phyloP scores from a whole-genome alignment of 805 yeast species.

The Saturnispora diversa region DNA sequence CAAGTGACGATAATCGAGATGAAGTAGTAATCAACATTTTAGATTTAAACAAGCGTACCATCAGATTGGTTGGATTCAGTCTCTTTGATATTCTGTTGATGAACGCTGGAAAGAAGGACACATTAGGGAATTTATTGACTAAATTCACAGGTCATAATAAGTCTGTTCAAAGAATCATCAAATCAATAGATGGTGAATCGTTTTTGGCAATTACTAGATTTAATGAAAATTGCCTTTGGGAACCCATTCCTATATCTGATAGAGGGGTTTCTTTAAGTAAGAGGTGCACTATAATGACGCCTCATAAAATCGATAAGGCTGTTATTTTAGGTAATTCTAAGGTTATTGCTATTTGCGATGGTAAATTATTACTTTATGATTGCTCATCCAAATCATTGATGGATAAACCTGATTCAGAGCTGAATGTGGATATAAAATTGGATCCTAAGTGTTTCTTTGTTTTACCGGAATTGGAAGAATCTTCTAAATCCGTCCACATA shows the following conservation, averaged over 20 bases:
- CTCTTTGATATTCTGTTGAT: slow-evolving; percentile 26
- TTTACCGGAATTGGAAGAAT: slow-evolving; percentile 29
- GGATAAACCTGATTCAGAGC: neutral
- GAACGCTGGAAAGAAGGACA: slow-evolving; percentile 5
- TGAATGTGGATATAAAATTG: slow-evolving; percentile 8
- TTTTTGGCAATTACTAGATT: slow-evolving; percentile 54
- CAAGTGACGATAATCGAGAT: slow-evolving; percentile 3
- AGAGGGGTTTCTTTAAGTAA: slow-evolving; percentile 28
- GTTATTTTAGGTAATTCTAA: slow-evolving; percentile 42
- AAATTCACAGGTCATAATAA: slow-evolving; percentile 82
- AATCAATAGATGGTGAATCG: slow-evolving; percentile 60
- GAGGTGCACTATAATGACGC: slow-evolving; percentile 33
- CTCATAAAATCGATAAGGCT: slow-evolving; percentile 40
- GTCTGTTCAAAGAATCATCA: slow-evolving; percentile 57
- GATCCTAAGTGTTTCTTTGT: slow-evolving; percentile 27
- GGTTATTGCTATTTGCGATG: slow-evolving; percentile 39
- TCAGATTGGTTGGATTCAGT: slow-evolving; percentile 29
- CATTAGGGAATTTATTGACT: slow-evolving; percentile 34
- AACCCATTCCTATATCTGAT: slow-evolving; percentile 30
- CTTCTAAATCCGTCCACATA: slow-evolving; percentile 31
- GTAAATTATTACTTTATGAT: slow-evolving; percentile 51
- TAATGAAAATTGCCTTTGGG: slow-evolving; percentile 57
- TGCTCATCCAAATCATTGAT: slow-evolving; percentile 28
- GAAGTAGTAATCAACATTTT: slow-evolving; percentile 4
- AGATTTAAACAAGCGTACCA: slow-evolving; percentile 32